Evolutionary conservation across 768 basidiomycete species (phyloP), one percentile per base, ranked within the genome.

Genomic region (Coprinopsis sp.): DNA sequence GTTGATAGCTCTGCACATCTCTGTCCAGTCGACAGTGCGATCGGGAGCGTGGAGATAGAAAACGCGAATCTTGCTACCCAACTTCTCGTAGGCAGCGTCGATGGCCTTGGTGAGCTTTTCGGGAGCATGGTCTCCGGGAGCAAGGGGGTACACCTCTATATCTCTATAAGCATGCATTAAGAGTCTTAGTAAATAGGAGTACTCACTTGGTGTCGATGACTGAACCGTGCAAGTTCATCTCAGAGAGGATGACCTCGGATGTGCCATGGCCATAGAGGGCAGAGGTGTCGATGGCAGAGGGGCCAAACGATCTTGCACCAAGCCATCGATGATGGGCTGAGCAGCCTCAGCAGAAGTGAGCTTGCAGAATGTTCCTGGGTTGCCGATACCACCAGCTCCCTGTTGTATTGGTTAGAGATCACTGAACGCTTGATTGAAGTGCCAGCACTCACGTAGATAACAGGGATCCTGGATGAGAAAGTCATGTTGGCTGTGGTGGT

Each of bases 21-120:
- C 69, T 53, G 78, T 76, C 45, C 76, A 82, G 0, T 79, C 74
- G 3, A 78, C 74, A 12, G 66, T 71, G 21, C 76, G 69, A 55
- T 84, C 81, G 1, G 82, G 82, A 10, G 70, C 76, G 49, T 84
- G 82, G 24, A 84, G 64, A 51, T 82, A 83, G 30, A 31, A 31
- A 31, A 31, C 30, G 30, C 30, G 30, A n/a, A 31, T 31, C n/a
- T 31, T 8, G 30, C 8, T 31, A n/a, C 30, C 30, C 8, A 31
- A n/a, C 30, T 31, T 31, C 30, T 31, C n/a, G 30, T 8, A 8
- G n/a, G 30, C 8, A 8, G 8, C 30, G 30, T 31, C n/a, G 30
- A 31, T n/a, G n/a, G 30, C 30, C 30, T 31, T 31, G 10, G 8
- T 31, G n/a, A 31, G 8, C 10, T 31, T 31, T 8, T 31, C 30